phyloP scores from a whole-genome alignment of 1,284 basidiomycete species.

The Cryptococcus deneoformans region DNA sequence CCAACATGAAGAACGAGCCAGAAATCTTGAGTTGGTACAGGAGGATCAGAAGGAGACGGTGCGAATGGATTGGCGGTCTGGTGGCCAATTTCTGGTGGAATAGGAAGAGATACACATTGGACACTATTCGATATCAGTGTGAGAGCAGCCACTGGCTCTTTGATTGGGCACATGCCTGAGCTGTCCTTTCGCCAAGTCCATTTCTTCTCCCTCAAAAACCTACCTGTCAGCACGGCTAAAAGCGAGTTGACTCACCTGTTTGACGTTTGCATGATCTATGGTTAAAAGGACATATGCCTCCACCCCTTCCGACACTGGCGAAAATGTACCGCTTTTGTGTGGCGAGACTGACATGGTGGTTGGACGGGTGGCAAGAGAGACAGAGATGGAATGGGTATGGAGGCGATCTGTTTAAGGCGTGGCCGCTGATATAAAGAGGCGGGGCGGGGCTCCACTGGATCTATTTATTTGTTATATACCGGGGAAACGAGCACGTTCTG shows the following conservation, averaged over 20 bases:
- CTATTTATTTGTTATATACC: too few species aligned
- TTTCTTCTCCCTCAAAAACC: constrained; percentile 36
- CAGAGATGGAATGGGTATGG: too few species aligned
- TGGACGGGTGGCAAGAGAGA: too few species aligned
- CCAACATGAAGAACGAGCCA: constrained; percentile 48
- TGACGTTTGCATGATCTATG: constrained; percentile 34
- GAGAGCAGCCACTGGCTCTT: neutral
- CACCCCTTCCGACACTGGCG: constrained; percentile 13
- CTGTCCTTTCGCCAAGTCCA: constrained; percentile 39
- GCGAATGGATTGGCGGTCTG: constrained; percentile 50
- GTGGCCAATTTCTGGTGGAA: constrained; percentile 39
- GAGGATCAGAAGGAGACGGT: constrained; percentile 34
- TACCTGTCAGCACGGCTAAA: constrained; percentile 8
- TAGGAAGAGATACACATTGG: constrained; percentile 47
- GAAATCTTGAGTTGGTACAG: constrained; percentile 46
- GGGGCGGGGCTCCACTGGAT: neutral
- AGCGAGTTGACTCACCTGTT: constrained; percentile 27
- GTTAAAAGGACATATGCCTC: constrained; percentile 39
- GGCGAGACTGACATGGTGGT: too few species aligned
- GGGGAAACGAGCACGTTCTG: too few species aligned
- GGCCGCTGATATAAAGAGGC: neutral
- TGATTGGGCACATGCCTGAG: constrained; percentile 29
- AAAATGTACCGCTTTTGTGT: neutral
- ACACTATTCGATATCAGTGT: constrained; percentile 21
- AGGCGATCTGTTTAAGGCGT: too few species aligned